Evolutionary conservation across 306 rosid species (phyloP).

Genomic region (Lathyrus aphaca): DNA sequence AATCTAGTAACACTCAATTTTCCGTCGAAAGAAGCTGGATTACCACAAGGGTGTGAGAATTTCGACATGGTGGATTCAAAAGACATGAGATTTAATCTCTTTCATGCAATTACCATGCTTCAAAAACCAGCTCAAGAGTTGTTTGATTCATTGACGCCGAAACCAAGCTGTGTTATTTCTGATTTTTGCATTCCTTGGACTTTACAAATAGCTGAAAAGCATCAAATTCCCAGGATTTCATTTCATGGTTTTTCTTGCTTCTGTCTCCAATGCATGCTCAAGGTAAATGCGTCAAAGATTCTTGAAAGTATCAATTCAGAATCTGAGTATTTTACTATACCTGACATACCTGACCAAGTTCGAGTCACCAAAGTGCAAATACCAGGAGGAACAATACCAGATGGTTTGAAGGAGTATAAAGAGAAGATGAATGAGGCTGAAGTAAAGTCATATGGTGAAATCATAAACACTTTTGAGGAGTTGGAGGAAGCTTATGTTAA

Average conservation of each 20-base stretch:
- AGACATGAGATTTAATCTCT: neutral
- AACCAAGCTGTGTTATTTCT: constrained; percentile 63
- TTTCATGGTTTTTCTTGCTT: constrained; percentile 52
- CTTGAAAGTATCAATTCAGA: constrained; percentile 39
- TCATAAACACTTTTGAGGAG: constrained; percentile 58
- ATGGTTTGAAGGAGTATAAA: neutral
- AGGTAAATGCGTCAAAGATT: constrained; percentile 28
- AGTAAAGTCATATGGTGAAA: constrained; percentile 42
- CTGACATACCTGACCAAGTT: constrained; percentile 46
- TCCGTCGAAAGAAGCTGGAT: constrained; percentile 47
- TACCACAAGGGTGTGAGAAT: constrained; percentile 64
- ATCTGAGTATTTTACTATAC: constrained; percentile 39
- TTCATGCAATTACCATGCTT: constrained; percentile 37
- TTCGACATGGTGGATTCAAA: constrained; percentile 44
- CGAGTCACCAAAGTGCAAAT: constrained; percentile 32
- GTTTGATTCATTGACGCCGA: constrained; percentile 41
- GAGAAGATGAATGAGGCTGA: constrained; percentile 36
- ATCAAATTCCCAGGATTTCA: constrained; percentile 59
- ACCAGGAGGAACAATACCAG: neutral
- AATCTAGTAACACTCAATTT: constrained; percentile 16
- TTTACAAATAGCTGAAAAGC: constrained; percentile 39
- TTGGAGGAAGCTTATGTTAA: constrained; percentile 48
- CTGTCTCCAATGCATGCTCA: constrained; percentile 38
- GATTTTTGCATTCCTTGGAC: constrained; percentile 67
- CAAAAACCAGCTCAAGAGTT: constrained; percentile 43